Evolutionary conservation across 2,329 filamentous ascomycete species (phyloP), one percentile per base, ranked within the genome.

Genomic region (Alternaria brassicicola): DNA sequence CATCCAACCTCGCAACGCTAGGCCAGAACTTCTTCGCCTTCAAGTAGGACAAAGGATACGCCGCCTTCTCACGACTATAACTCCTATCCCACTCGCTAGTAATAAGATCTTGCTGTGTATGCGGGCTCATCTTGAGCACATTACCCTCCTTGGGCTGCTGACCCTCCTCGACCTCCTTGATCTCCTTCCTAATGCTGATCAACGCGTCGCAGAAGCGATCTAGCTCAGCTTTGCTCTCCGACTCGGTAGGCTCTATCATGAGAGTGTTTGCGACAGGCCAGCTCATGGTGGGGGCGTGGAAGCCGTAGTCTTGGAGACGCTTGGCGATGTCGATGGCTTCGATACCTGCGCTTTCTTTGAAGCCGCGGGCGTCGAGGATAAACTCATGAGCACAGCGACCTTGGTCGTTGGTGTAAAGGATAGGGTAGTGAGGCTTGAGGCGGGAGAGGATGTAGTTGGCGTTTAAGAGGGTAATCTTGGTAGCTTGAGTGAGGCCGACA

Each of bases 11-110:
- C 6, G 90, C 92, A 13, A 97, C 92, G 33, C 83, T 88, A 0
- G 94, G 93, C 94, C 94, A 98, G 81, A 97, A 97, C 83, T 98
- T 98, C 89, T 96, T 97, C 86, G 97, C 91, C 77, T 86, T 86
- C 62, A 98, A 80, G 79, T 87, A 96, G 0, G 88, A 83, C 62
- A 96, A 76, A 17, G 94, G 94, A 76, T 97, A 98, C 0, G 92
- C 94, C 0, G 94, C 94, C 79, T 88, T 85, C 80, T 95, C 89
- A 26, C 93, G 82, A 1, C 84, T 86, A 77, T 98, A 98, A 1
- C 87, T 83, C n/a, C 94, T 84, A 62, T 91, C 84, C 94, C 94
- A 98, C 69, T 91, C 87, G 3, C 85, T 85, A 1, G 84, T 73
- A 47, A 97, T 82, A 31, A 98, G 79, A 76, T 97, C 94, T 47